Evolutionary conservation across 768 basidiomycete genomes (phyloP), one percentile per base, ranked within the genome.

Genomic region (Mycena chlorophos): DNA sequence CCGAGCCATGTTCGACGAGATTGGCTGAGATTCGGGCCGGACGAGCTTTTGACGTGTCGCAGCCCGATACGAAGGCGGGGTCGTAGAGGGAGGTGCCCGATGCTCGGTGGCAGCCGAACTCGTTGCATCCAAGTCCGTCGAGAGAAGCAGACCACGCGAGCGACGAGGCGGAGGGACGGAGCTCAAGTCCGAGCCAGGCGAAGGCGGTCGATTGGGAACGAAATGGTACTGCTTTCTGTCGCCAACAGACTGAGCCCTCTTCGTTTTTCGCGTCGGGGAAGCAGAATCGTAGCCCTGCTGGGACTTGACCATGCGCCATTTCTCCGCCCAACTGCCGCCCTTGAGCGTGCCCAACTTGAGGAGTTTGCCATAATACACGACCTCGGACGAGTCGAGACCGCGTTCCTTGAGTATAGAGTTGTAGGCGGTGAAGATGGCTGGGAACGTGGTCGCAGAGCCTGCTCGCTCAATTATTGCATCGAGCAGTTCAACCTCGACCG

Each of bases 401-500:
- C 85, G 80, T 61, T 89, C 87, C 55, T 81, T 79, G 22, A 94
- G 72, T 20, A 92, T 81, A 54, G 89, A 85, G 64, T 86, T 89
- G 70, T 94, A 94, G 0, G 91, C 88, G 66, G 89, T 91, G 77
- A 91, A 86, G n/a, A 92, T 81, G 4, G 83, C 80, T 34, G 90
- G 76, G 65, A 93, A 93, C 0, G 88, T 88, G 3, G 88, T 88
- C 16, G 89, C 87, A 8, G 78, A 72, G 4, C 86, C 79, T 39
- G 88, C 89, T 50, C 86, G 84, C 55, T 74, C 66, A 25, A 94
- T 83, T 13, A 94, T 87, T 22, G 83, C 81, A 60, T 93, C 88
- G 42, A 94, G 75, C 60, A 94, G 79, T 43, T 83, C 78, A 58
- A 92, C 76, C 64, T 94, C 88, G 42, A 75, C 68, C 5, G 66